Evolutionary conservation across 192 early-diverging fungal species (phyloP).

Genomic region (Spizellomyces punctatus): DNA sequence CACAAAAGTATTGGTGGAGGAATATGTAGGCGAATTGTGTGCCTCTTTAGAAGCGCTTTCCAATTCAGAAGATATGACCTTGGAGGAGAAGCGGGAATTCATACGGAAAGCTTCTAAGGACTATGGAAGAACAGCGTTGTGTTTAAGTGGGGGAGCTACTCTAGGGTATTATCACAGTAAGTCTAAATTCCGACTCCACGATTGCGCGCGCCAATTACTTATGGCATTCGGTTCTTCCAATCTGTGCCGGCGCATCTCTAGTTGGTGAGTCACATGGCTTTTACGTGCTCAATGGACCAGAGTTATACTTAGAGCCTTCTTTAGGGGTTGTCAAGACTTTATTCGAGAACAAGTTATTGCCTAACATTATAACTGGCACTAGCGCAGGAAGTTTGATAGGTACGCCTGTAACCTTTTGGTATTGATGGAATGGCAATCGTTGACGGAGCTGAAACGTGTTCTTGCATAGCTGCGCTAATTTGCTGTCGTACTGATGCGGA

Average conservation of each 20-base stretch:
- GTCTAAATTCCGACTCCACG: not conserved
- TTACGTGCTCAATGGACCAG: too few relatives aligned
- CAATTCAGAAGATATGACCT: constrained; percentile 21
- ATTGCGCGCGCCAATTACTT: too few relatives aligned
- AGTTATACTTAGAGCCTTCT: not conserved
- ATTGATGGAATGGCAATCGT: too few relatives aligned
- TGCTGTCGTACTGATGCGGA: constrained; percentile 71
- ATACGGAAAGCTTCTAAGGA: constrained; percentile 64
- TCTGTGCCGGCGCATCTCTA: not conserved
- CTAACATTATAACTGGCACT: constrained; percentile 79
- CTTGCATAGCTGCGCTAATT: constrained; percentile 57
- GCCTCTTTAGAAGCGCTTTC: constrained; percentile 34
- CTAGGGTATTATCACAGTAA: constrained; percentile 48
- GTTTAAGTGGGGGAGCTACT: constrained; percentile 75
- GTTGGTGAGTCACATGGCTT: not conserved
- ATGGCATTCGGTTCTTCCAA: too few relatives aligned
- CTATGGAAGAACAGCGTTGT: constrained; percentile 78
- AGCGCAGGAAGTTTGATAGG: constrained; percentile 57
- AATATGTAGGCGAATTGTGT: constrained; percentile 65
- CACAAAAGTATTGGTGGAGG: constrained; percentile 71
- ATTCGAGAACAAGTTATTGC: constrained; percentile 67
- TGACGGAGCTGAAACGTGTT: not conserved
- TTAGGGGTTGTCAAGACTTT: constrained; percentile 71
- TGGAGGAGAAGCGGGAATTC: constrained; percentile 61
- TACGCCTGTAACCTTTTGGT: not conserved